Base-by-base conservation (phyloP, 148 eudicot species). In the Silene conica region DNA sequence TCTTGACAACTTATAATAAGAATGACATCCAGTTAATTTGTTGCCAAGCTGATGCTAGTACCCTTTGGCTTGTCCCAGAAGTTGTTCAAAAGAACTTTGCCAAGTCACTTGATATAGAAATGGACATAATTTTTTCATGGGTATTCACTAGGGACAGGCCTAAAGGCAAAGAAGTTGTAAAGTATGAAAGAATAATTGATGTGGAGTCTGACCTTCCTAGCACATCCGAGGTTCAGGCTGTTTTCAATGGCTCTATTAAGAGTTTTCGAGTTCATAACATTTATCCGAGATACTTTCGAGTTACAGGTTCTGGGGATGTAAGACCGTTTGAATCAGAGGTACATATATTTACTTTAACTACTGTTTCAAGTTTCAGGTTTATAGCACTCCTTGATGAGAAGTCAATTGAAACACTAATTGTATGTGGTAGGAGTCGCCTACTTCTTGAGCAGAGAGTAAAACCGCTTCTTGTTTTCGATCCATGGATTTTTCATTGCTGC, bases 221-320 rank as follows among this genome's bases (percentile, higher is more conserved):
- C 67, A 73, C 78, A 18, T 87, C 88, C 11, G 90, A 88, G 73
- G 82, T 91, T 73, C 80, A 82, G 75, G 79, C 74, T 75, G 97
- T 94, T 81, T 82, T 94, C 34, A 89, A 88, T 73, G 97, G 97
- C 61, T 77, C 93, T 72, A 64, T 74, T 63, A 78, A 84, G 38
- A 91, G 92, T 86, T 91, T 94, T 67, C 85, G 91, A 79, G 83
- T 90, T 28, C 41, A 79, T 59, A 87, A 88, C 68, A 80, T 89
- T 76, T 91, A 84, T 74, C 85, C 97, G 21, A 88, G 96, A 80
- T 85, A 83, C 78, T 87, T 94, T 67, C 85, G 98, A 71, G 98
- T 94, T 54, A 94, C 98, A 69, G 97, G 98, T 76, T 91, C 98
- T 54, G 98, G 96, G 70, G 98, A 94, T 62, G 98, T 89, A 56